Percentiles rank a stretch among this genome's conserved stretches.
Evolutionary conservation across 2,329 filamentous ascomycete genomes (phyloP).

Genomic region (Fusarium sarcochroum): DNA sequence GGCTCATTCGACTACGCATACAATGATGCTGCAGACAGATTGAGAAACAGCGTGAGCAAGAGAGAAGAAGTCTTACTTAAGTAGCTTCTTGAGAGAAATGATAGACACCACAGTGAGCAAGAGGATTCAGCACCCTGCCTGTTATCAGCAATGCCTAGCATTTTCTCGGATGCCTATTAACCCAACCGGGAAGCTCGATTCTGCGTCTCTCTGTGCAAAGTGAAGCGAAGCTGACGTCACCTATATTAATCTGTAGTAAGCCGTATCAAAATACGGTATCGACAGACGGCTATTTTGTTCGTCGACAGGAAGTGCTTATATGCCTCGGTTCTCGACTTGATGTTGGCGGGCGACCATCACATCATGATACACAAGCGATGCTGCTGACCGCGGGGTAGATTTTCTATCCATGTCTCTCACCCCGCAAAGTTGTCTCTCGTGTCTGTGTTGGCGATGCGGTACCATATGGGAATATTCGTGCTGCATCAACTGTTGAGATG

Average conservation of each 20-base stretch:
- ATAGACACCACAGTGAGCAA: neutral
- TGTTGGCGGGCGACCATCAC: neutral
- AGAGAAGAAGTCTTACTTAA: neutral
- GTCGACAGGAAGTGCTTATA: no score
- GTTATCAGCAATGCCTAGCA: neutral
- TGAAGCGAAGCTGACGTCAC: neutral
- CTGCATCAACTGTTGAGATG: conserved; percentile 10
- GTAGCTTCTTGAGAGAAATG: neutral
- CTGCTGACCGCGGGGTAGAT: neutral
- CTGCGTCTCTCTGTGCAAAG: neutral
- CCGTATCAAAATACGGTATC: neutral
- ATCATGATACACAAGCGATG: neutral
- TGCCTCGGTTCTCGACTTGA: neutral
- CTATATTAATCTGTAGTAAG: neutral
- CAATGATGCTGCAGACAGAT: neutral
- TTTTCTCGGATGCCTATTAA: neutral
- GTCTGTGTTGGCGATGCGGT: neutral
- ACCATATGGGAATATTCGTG: neutral
- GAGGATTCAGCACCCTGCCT: neutral
- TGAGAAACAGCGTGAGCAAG: neutral
- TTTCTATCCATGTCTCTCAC: neutral
- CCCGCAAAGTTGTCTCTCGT: neutral
- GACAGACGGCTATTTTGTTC: neutral
- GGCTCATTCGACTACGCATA: neutral
- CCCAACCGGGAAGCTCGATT: neutral